Evolutionary conservation across 2,329 filamentous ascomycete genomes (phyloP), one percentile per base, ranked within the genome.

Genomic region (Epichloe elymi): DNA sequence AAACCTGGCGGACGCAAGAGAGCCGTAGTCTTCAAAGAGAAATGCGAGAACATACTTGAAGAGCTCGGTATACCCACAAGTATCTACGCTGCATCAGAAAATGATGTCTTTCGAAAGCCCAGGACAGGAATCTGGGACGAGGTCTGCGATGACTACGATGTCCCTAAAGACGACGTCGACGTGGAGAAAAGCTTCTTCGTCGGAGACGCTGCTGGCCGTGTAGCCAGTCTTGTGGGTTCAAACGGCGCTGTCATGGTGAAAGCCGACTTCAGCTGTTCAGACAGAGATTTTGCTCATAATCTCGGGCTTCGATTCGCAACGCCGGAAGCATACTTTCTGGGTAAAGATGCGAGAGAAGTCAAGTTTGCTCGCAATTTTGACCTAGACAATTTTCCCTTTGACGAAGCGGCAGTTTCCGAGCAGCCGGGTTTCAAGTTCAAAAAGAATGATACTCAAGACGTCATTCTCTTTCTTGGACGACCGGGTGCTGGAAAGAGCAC

Each of bases 401-500:
- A 62, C n/a, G 40, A 57, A 3, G 50, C 52, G 1, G 42, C 19
- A 3, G n/a, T 50, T 35, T 54, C 60, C 56, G 42, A 60, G 57
- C 45, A 54, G 17, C 46, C 56, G 1, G 61, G 59, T 8, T 40
- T 79, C 0, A 10, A 81, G 1, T 75, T 76, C 56, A 72, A 76
- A 88, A 88, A 83, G 68, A 76, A 73, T 48, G 80, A 84, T 59
- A 65, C 77, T 5, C 66, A 81, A 56, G 90, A 96, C 51, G 71
- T 97, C 14, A 79, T 97, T 23, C 67, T 97, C 7, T 88, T 95
- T 64, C 91, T 87, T 61, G 93, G 93, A 1, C 88, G 86, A 46
- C 93, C 93, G 0, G 90, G 87, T 1, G 82, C 88, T 3, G 93
- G 93, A 17, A 97, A 98, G 67, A 95, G 88, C 39, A 91, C 88